Base-by-base conservation (phyloP, 2,329 filamentous ascomycete genomes). In the Paraphoma sp. region DNA sequence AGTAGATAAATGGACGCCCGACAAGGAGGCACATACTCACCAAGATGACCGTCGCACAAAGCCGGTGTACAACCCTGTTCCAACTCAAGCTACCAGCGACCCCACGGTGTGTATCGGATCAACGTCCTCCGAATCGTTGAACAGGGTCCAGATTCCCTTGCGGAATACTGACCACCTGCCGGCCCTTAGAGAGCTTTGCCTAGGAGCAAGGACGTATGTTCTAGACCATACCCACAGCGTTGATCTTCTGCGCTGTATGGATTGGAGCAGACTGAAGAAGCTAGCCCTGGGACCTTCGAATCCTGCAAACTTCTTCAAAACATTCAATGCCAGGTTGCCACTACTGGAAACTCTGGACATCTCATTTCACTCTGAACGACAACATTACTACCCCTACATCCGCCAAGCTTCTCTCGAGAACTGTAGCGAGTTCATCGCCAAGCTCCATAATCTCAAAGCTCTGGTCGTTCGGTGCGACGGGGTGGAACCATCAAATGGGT, bases 191-290 rank as follows among this genome's bases (percentile, higher is more conserved):
- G 50, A 60, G 5, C 45, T 65, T 4, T 30, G 45, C 1, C 31
- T 68, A 3, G 33, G 54, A 31, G 54, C 59, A 3, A 60, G n/a
- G 5, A 51, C 36, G 12, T 67, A 65, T 41, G 33, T n/a, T 36
- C 57, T 65, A 9, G 51, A 54, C 44, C 10, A 46, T 2, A 14
- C 50, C 0, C 64, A 67, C 30, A 65, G 60, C 16, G 11, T 18
- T 5, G 29, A 3, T 2, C 54, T 63, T 11, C 43, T 57, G 14
- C 30, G 43, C 2, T 63, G 59, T 29, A 53, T 64, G 17, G 50
- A 65, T 30, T 56, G 56, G 45, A 47, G 10, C 0, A 57, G 43
- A 10, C 47, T 68, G 11, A 54, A 53, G 30, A 51, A 53, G 2
- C 59, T 68, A 9, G 48, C 18, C 1, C 50, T 67, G 14, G 59